Percentiles rank a stretch among this genome's conserved stretches.
Evolutionary conservation across 768 basidiomycete species (phyloP).

Genomic region (Rhodotorula diobovata): DNA sequence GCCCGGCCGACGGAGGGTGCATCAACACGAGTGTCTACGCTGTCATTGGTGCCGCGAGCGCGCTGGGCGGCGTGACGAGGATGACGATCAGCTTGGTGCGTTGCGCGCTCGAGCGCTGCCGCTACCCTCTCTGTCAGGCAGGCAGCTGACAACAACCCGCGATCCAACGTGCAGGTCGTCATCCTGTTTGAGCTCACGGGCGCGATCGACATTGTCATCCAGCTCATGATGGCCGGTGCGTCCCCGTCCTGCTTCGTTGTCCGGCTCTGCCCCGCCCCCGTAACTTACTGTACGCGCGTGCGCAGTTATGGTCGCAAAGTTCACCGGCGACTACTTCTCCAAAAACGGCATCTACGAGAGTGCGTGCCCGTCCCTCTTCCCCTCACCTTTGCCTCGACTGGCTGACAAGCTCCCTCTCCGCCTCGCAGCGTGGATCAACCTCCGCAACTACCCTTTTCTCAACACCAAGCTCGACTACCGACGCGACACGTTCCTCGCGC

Average conservation of each 20-base stretch:
- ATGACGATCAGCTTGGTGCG: slow-evolving; percentile 67
- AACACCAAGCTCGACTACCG: slow-evolving; percentile 42
- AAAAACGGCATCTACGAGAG: slow-evolving; percentile 90
- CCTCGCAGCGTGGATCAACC: slow-evolving; percentile 41
- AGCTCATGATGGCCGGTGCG: slow-evolving; percentile 42
- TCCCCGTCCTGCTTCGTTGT: slow-evolving; percentile 61
- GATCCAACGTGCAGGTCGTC: slow-evolving; percentile 59
- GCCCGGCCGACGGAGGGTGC: slow-evolving; percentile 61
- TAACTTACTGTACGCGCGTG: not conserved
- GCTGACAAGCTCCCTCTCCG: not conserved
- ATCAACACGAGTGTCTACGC: slow-evolving; percentile 67
- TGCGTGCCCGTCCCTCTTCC: slow-evolving; percentile 64
- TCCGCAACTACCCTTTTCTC: slow-evolving; percentile 41
- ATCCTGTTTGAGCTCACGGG: slow-evolving; percentile 87
- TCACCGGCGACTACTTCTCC: slow-evolving; percentile 80
- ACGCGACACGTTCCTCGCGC: slow-evolving; percentile 32
- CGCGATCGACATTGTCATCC: slow-evolving; percentile 76
- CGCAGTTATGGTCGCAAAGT: slow-evolving; percentile 76
- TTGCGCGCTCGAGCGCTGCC: not conserved
- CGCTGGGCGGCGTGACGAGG: slow-evolving; percentile 85
- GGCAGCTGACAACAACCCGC: not conserved
- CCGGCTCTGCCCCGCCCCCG: slow-evolving; percentile 43
- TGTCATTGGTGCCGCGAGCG: slow-evolving; percentile 73
- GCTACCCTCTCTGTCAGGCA: not conserved
- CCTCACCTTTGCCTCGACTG: too few species aligned